Base-by-base conservation (phyloP, 345 rosid species). In the Arabis alpina region DNA sequence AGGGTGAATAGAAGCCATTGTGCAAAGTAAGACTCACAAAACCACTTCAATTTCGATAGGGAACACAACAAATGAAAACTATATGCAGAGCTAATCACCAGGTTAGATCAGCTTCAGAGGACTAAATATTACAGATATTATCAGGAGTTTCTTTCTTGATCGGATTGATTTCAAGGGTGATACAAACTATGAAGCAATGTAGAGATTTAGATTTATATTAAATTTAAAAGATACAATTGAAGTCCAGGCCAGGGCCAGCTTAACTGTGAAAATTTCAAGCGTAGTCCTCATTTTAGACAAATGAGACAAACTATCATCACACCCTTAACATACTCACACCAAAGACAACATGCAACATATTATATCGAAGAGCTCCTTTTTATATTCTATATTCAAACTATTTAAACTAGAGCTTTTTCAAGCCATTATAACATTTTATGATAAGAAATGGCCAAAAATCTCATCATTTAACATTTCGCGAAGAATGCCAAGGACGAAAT, bases 41-140 rank as follows among this genome's bases (percentile, higher is more conserved):
- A 11, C 15, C 61, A 66, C 24, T 51, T 66, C 36, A 57, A n/a
- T 25, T 41, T 19, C 16, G 25, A 64, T 28, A 25, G 41, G 42
- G 13, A 72, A 63, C 50, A 36, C 37, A 9, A 48, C 58, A 39
- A 16, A 73, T 40, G 77, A 64, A 53, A 23, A 43, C 5, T 39
- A 61, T 55, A 42, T 44, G 14, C 47, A 48, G 53, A 64, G 77
- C 53, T 64, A 23, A 50, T 42, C 45, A 73, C 65, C 53, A 64
- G 13, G 64, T 32, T 62, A 25, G 10, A 61, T 44, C 63, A 54
- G 47, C 50, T 72, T 62, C 49, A 37, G 32, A 27, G 2, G 10
- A 39, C 41, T 24, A 12, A 39, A 24, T 7, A 27, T 9, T n/a
- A 27, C 51, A 72, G 57, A 55, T 19, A 15, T 15, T 15, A 15